Evolutionary conservation across 1,284 basidiomycete species (phyloP), one percentile per base, ranked within the genome.

Genomic region (Moesziomyces sp.): DNA sequence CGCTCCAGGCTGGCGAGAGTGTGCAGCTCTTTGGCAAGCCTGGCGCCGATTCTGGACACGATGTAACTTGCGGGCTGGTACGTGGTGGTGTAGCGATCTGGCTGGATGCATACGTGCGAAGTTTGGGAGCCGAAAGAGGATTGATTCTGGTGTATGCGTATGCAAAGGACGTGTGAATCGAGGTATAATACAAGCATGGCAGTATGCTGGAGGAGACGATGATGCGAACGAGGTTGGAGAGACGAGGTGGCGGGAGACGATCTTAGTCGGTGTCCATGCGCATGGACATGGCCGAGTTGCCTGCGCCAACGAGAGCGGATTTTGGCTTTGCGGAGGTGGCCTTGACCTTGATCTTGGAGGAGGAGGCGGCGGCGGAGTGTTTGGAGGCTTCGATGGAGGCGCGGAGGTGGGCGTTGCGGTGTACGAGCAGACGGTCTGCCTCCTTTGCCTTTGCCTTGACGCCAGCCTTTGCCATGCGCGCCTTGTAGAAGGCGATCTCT

Each of bases 401-500:
- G 43, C 76, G 70, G 48, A 83, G 74, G 55, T 83, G 82, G 26
- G 74, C 69, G 52, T 78, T 75, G 53, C 79, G 72, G 57, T 79
- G 74, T 23, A 83, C 80, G 16, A 77, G 75, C 8, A 78, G 72
- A 58, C 79, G 74, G 60, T 83, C 79, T 40, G 70, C 70, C 55
- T 76, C 56, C 52, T 73, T 77, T 38, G 79, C 70, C 51, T 77
- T 79, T 16, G 66, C 58, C 64, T 80, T 78, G 70, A 77, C 74
- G 52, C 67, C 74, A 3, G 82, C 80, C 52, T 81, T 81, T 45
- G 74, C 65, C 76, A 83, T 78, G 45, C 83, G 73, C 13, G 82
- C 80, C 54, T 76, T 77, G 81, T 83, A 99, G 89, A 99, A 99
- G n/a, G 93, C 93, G 71, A 91, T 89, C 85, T 99, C 97, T 85